Evolutionary conservation across 805 yeast species (phyloP).

Genomic region (Cyberlindnera mississippiensis): DNA sequence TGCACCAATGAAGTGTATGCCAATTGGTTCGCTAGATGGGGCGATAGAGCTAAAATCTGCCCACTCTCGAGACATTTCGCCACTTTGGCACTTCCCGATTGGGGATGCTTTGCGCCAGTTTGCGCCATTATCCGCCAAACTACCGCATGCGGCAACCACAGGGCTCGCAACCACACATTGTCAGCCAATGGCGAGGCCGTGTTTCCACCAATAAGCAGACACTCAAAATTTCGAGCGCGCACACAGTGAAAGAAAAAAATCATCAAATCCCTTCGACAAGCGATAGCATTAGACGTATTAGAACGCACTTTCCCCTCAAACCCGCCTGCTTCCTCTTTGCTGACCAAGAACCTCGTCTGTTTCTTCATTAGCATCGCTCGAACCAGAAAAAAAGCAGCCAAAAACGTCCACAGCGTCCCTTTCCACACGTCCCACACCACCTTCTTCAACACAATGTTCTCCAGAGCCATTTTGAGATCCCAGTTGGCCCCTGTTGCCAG

Average conservation of each 20-base stretch:
- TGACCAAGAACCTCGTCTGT: background rate
- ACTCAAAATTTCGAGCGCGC: conserved; percentile 6
- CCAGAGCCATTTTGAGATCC: conserved; percentile 19
- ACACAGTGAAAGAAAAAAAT: conserved; percentile 7
- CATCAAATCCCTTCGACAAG: conserved; percentile 2
- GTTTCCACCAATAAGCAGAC: conserved; percentile 17
- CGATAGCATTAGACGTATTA: no score
- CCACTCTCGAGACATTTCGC: background rate
- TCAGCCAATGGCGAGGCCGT: conserved; percentile 12
- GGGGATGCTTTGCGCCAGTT: background rate
- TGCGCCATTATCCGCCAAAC: conserved; percentile 1
- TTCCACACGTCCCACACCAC: background rate
- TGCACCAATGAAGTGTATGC: no score
- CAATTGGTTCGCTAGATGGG: no score
- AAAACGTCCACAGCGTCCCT: background rate
- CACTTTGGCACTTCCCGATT: background rate
- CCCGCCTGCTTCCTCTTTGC: background rate
- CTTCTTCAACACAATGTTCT: conserved; percentile 15
- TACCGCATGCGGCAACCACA: background rate
- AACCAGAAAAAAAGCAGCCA: background rate
- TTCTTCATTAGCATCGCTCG: background rate
- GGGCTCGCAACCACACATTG: conserved; percentile 1
- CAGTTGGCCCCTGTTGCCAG: conserved; percentile 19
- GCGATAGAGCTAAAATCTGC: no score
- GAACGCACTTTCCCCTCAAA: no score